Evolutionary conservation across 192 early-diverging fungal species (phyloP).

Genomic region (Spizellomyces sp.): DNA sequence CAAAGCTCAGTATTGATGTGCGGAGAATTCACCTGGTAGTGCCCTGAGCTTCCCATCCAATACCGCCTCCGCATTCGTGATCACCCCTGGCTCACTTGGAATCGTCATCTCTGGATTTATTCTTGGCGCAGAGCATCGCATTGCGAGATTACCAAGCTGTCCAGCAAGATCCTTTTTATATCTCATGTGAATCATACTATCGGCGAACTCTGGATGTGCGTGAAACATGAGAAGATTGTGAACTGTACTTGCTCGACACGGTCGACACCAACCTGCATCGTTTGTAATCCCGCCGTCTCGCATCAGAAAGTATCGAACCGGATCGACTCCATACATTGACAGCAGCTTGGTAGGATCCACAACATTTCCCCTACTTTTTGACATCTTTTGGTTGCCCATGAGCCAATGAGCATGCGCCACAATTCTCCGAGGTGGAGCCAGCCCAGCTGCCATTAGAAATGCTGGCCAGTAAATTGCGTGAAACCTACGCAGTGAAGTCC

Average conservation of each 20-base stretch:
- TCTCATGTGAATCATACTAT: constrained; percentile 61
- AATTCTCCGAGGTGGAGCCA: constrained; percentile 78
- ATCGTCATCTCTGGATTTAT: constrained; percentile 53
- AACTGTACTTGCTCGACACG: not conserved
- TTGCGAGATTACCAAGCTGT: constrained; percentile 82
- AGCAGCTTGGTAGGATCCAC: constrained; percentile 80
- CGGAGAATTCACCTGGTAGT: not conserved
- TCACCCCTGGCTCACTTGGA: constrained; percentile 31
- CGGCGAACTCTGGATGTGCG: constrained; percentile 54
- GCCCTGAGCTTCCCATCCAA: constrained; percentile 7
- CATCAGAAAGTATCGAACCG: constrained; percentile 87
- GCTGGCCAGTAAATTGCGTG: constrained; percentile 98
- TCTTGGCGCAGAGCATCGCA: constrained; percentile 61
- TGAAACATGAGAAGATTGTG: too few species aligned
- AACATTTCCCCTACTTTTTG: constrained; percentile 91
- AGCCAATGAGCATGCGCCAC: constrained; percentile 96
- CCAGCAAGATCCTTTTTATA: constrained; percentile 80
- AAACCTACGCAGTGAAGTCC: constrained; percentile 58
- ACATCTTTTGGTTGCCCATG: constrained; percentile 89
- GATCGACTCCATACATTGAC: constrained; percentile 77
- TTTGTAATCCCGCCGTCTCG: constrained; percentile 86
- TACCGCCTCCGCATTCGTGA: constrained; percentile 29
- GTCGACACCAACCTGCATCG: constrained; percentile 60
- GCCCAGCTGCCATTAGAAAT: constrained; percentile 84
- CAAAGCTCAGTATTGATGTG: too few species aligned